A percentile compares a stretch with the other conserved stretches of the same genome.
Evolutionary conservation across 2,329 filamentous ascomycete species (phyloP).

Genomic region (Arthrobotrys pseudoclavata): DNA sequence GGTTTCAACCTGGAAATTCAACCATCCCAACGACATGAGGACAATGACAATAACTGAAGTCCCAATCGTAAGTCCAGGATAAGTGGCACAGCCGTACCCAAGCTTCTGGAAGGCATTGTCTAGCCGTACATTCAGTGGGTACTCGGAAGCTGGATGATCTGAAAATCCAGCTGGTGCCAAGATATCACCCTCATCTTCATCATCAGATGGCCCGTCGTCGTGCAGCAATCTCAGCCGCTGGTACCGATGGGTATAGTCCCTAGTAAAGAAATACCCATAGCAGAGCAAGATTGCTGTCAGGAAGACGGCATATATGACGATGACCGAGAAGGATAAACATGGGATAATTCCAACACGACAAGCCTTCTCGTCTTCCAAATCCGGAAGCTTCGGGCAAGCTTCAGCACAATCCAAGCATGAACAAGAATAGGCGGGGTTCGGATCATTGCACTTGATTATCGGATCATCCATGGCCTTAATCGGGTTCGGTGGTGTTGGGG

Average conservation of each 20-base stretch:
- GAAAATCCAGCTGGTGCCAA: slow-evolving; percentile 81
- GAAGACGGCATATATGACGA: slow-evolving; percentile 84
- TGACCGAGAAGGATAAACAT: slow-evolving; percentile 91
- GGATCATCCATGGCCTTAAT: slow-evolving; percentile 80
- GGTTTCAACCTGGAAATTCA: slow-evolving; percentile 87
- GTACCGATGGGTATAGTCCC: slow-evolving; percentile 64
- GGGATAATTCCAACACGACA: slow-evolving; percentile 91
- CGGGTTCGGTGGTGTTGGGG: slow-evolving; percentile 70
- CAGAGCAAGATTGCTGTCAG: slow-evolving; percentile 67
- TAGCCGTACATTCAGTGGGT: slow-evolving; percentile 85
- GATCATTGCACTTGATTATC: slow-evolving; percentile 89
- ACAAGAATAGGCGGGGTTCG: slow-evolving; percentile 86
- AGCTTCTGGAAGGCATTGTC: slow-evolving; percentile 84
- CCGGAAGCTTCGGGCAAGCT: slow-evolving; percentile 85
- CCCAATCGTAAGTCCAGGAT: slow-evolving; percentile 85
- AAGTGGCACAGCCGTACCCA: slow-evolving; percentile 83
- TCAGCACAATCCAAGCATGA: slow-evolving; percentile 92
- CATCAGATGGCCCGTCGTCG: slow-evolving; percentile 85
- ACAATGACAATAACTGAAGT: slow-evolving; percentile 80
- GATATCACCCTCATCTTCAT: slow-evolving; percentile 92
- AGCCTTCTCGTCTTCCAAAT: slow-evolving; percentile 76
- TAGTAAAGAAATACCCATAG: slow-evolving; percentile 58
- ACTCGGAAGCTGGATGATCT: slow-evolving; percentile 82
- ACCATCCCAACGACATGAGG: slow-evolving; percentile 87
- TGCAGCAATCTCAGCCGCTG: slow-evolving; percentile 89